Base-by-base conservation (phyloP, 2,329 filamentous ascomycete genomes). In the Alternaria tenuissima region DNA sequence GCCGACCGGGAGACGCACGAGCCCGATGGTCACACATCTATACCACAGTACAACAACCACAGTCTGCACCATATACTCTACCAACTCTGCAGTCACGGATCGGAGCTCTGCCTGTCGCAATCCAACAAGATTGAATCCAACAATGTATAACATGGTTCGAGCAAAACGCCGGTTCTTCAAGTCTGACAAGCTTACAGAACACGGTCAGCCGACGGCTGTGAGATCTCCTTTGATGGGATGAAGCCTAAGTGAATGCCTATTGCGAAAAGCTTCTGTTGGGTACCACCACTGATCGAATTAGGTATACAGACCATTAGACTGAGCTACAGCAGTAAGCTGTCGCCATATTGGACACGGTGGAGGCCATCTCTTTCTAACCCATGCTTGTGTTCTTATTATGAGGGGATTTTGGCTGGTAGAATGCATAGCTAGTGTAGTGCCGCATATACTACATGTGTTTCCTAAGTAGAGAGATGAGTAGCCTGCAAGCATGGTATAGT, bases 31-130 rank as follows among this genome's bases (percentile, higher is more conserved):
- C 7, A 7, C 26, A 11, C 9, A 34, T 39, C 43, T 4, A 36
- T 52, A 18, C 32, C 51, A 7, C n/a, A 55, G 36, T 30, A 34
- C 8, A 42, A 51, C 18, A 34, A 55, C 28, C 48, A 52, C 7
- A 70, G 67, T 28, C 32, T 69, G 3, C 72, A 67, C 28, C 66
- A 72, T 48, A 61, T 73, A 1, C 61, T 69, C 3, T 64, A 67
- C 47, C 66, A 72, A 28, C 59, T 74, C 2, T 60, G 68, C 52
- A 64, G 57, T 11, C 57, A 48, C 70, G 12, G 53, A 30, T 5
- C 39, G 34, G 12, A 62, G 69, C 16, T 41, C 43, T 53, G 59
- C 16, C 46, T 74, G 2, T 61, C 69, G 5, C 28, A 6, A 2
- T 36, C 46, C 1, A 42, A 9, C 54, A 43, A 7, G 36, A 42